A percentile compares a stretch with the other conserved stretches of the same genome.
Conservation (phyloP, 75 land plant genomes). For the Cunninghamia lanceolata region DNA sequence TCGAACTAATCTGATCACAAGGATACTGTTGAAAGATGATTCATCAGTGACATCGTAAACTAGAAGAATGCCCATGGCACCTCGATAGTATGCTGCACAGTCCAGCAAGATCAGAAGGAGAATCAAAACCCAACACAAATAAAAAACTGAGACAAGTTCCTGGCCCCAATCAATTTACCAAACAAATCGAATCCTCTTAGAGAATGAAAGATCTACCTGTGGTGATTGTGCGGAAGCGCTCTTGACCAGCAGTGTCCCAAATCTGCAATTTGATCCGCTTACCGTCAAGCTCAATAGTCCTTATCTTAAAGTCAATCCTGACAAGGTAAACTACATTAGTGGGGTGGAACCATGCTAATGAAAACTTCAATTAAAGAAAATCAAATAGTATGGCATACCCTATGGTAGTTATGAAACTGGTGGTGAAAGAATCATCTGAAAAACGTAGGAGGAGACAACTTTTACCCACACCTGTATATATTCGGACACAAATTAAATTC, state of each 20-base stretch:
- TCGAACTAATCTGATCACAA: background rate
- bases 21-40: conserved; percentile 82
- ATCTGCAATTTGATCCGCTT: conserved; percentile 75
- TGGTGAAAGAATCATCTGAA: conserved; percentile 81
- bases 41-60: conserved; percentile 88
- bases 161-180: background rate
- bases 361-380: background rate
- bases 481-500: background rate
- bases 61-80: conserved; percentile 80
- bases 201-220: conserved; percentile 34
- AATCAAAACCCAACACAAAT: background rate
- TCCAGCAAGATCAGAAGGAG: background rate
- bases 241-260: conserved; percentile 86
- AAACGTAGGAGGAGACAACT: conserved; percentile 80
- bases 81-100: conserved; percentile 69
- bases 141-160: background rate
- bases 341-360: background rate
- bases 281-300: conserved; percentile 74
- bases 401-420: conserved; percentile 84
- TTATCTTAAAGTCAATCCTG: conserved; percentile 80
- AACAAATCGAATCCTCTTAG: background rate
- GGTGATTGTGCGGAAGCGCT: conserved; percentile 69
- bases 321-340: background rate
- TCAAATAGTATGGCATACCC: conserved; percentile 36
- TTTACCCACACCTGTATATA: conserved; percentile 69